Conservation (phyloP, 2,329 filamentous ascomycete genomes). For the Aspergillus vadensis region DNA sequence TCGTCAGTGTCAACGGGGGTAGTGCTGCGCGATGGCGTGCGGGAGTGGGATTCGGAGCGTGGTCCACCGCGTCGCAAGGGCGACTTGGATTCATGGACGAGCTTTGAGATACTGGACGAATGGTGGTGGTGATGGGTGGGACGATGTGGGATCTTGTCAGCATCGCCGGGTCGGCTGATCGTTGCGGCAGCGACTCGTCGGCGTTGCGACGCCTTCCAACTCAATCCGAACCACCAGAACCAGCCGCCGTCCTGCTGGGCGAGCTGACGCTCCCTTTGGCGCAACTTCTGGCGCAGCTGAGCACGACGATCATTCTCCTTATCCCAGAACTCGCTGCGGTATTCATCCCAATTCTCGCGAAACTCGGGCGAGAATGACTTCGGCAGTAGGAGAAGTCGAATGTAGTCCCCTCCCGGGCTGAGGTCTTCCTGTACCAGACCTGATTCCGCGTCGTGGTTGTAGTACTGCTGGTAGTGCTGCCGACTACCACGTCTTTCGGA, state of each 20-base stretch:
- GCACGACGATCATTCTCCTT: conserved; percentile 88
- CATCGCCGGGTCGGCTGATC: conserved; percentile 29
- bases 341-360: conserved; percentile 95
- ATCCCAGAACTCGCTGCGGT: conserved; percentile 94
- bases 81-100: conserved; percentile 33
- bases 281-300: conserved; percentile 69
- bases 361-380: conserved; percentile 96
- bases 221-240: conserved; percentile 81
- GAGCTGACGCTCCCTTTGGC: conserved; percentile 66
- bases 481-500: conserved; percentile 43
- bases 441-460: conserved; percentile 65
- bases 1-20: conserved; percentile 43
- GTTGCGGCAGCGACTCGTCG: conserved; percentile 34
- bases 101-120: conserved; percentile 28
- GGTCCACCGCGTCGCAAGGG: conserved; percentile 32
- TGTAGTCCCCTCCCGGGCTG: conserved; percentile 83
- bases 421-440: conserved; percentile 81
- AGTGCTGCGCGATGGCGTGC: conserved; percentile 46
- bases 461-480: conserved; percentile 37
- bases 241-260: conserved; percentile 69
- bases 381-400: conserved; percentile 85
- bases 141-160: conserved; percentile 33
- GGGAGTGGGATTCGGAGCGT: conserved; percentile 45
- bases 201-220: conserved; percentile 37
- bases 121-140: conserved; percentile 32